Evolutionary conservation across 2,329 filamentous ascomycete genomes (phyloP), one percentile per base, ranked within the genome.

Genomic region (Phaeosphaeria sp.): DNA sequence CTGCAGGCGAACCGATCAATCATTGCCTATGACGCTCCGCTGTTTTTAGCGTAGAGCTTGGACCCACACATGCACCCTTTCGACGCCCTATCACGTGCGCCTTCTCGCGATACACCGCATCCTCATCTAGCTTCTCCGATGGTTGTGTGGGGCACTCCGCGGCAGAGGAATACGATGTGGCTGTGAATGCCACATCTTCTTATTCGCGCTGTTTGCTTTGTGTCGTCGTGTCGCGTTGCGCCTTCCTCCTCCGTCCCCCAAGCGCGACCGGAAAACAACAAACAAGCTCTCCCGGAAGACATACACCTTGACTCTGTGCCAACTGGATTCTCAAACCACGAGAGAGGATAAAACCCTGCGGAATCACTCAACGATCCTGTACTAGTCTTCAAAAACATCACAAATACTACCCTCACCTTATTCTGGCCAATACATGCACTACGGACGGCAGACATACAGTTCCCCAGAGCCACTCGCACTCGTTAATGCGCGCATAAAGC

Each of bases 1-100:
- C n/a, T 18, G 36, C 39, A 33, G 42, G n/a, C 39, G 33, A 30
- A 22, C 23, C 10, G 17, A 13, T 39, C 30, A 36, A 36, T 36
- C 17, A 15, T n/a, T n/a, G 21, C 50, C 39, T 52, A 52, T 52
- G 50, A 52, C 50, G 50, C 50, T 39, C 39, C 42, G 50, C 22
- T 21, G n/a, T 13, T 20, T 17, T 33, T 20, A 20, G 22, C 10
- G 9, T 7, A 25, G 18, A 20, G 50, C 50, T 44, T 41, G 41
- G 50, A 36, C 36, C 15, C 4, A 3, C 36, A n/a, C n/a, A n/a
- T n/a, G n/a, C n/a, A 39, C 36, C 22, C 41, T 47, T 30, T 21
- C 15, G 50, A 46, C 33, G 41, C 50, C 30, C 22, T 46, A 22
- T 52, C 50, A 52, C 50, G 50, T 52, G 50, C 49, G 17, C 33